These are phyloP conservation scores for Lipomyces yamanashiensis DNA, from an alignment of 805 yeast species.

Conservation along the genomic window DNA sequence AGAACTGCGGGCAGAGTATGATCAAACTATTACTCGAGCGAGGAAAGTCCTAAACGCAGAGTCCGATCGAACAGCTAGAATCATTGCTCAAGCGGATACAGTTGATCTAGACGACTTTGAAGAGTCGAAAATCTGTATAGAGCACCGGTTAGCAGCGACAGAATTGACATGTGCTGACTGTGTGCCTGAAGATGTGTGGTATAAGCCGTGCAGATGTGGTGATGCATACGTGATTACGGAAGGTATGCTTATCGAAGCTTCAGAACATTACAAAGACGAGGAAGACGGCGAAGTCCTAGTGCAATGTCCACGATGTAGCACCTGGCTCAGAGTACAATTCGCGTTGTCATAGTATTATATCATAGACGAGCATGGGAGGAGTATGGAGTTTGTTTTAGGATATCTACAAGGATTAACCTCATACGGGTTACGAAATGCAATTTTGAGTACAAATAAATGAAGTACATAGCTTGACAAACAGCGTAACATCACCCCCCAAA, in stretches of 20 bases:
- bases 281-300: conserved; percentile 64
- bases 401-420: not conserved
- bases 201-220: conserved; percentile 45
- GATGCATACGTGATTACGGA: conserved; percentile 67
- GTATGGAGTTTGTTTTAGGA: conserved; percentile 1
- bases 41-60: conserved; percentile 37
- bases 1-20: conserved; percentile 55
- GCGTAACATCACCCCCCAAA: no score
- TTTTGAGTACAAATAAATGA: no score
- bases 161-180: conserved; percentile 1
- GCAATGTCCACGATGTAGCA: conserved; percentile 82
- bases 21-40: conserved; percentile 49
- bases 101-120: conserved; percentile 67
- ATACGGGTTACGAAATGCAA: not conserved
- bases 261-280: not conserved
- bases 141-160: conserved; percentile 29
- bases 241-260: conserved; percentile 57
- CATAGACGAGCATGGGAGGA: not conserved
- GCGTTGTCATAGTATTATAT: conserved; percentile 37
- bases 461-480: no score
- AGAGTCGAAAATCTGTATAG: conserved; percentile 46
- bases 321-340: conserved; percentile 80
- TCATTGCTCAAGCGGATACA: conserved; percentile 57
- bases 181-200: conserved; percentile 40
- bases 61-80: conserved; percentile 44